Evolutionary conservation across 1,284 basidiomycete genomes (phyloP).

Genomic region (Exobasidium cylindrosporum): DNA sequence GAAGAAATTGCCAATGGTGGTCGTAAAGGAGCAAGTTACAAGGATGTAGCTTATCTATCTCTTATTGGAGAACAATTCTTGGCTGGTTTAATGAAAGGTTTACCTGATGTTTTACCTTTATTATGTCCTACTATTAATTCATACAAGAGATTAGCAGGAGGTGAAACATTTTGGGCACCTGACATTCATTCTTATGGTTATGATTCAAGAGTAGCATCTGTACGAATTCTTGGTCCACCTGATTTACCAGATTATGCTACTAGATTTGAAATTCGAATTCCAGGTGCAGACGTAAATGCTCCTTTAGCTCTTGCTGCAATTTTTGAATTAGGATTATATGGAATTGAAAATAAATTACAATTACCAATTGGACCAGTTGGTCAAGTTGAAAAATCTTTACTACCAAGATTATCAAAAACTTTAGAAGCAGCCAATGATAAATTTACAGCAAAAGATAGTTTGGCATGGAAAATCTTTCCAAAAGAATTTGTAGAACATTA

Average conservation of each 20-base stretch:
- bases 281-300: conserved; percentile 93
- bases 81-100: conserved; percentile 80
- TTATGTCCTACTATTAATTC: conserved; percentile 91
- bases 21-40: conserved; percentile 68
- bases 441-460: conserved; percentile 74
- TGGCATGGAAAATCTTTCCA: conserved; percentile 83
- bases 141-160: conserved; percentile 95
- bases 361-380: conserved; percentile 67
- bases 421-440: conserved; percentile 73
- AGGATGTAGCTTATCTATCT: conserved; percentile 80
- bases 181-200: conserved; percentile 87
- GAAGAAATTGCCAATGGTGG: conserved; percentile 65
- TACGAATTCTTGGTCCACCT: conserved; percentile 86
- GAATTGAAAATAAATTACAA: conserved; percentile 72
- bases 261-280: conserved; percentile 84
- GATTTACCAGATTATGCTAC: conserved; percentile 75
- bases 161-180: conserved; percentile 89
- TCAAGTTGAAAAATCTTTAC: background rate
- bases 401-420: conserved; percentile 56
- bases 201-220: conserved; percentile 84
- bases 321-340: conserved; percentile 78
- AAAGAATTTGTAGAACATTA: conserved; percentile 88
- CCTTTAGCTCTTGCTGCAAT: conserved; percentile 83
- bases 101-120: conserved; percentile 68
- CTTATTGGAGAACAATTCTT: conserved; percentile 85